Conservation (phyloP, 202 grass and related monocot genomes). For the Brachypodium distachyon region DNA sequence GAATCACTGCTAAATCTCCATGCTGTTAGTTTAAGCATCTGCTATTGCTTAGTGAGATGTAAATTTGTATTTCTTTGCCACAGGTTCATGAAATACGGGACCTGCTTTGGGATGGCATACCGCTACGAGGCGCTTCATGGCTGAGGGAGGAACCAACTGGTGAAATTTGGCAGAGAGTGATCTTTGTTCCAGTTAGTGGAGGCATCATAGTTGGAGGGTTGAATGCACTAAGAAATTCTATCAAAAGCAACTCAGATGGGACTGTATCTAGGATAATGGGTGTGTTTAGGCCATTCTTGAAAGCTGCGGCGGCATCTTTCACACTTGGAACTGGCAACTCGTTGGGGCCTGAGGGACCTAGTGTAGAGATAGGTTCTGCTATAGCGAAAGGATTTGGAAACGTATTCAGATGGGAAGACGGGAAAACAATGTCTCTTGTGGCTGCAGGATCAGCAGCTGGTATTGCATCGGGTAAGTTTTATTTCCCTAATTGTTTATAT, state of each 20-base stretch:
- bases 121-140: conserved; percentile 61
- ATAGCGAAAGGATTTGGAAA: conserved; percentile 92
- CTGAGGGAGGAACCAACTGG: conserved; percentile 65
- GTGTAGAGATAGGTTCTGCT: conserved; percentile 88
- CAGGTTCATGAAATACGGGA: conserved; percentile 91
- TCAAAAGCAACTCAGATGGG: conserved; percentile 25
- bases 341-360: conserved; percentile 89
- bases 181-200: conserved; percentile 67
- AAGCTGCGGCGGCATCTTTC: conserved; percentile 76
- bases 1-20: background rate
- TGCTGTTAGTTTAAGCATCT: background rate
- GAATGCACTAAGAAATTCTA: conserved; percentile 50
- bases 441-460: conserved; percentile 95
- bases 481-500: background rate
- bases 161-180: conserved; percentile 75
- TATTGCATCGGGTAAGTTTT: conserved; percentile 67
- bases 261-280: conserved; percentile 27
- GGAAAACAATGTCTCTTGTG: conserved; percentile 68
- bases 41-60: background rate
- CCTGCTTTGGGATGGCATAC: conserved; percentile 78
- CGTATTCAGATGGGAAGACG: conserved; percentile 55
- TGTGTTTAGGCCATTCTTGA: conserved; percentile 56
- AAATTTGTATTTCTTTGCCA: background rate
- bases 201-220: conserved; percentile 72
- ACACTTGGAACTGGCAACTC: conserved; percentile 94